Base-by-base conservation (phyloP, 202 grass and related monocot species). In the Dendrocalamus latiflorus region DNA sequence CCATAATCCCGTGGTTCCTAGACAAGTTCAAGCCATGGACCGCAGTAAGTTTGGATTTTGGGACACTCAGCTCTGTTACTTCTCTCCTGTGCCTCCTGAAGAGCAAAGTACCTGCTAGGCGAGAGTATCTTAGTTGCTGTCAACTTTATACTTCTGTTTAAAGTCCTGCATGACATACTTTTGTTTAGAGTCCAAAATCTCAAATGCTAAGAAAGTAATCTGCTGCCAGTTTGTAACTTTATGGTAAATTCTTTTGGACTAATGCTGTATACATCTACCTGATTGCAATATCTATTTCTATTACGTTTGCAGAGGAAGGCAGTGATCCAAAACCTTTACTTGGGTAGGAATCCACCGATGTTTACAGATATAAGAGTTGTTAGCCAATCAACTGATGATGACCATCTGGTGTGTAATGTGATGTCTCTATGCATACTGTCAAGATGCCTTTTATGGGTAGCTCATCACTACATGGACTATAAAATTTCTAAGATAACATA, bases 321-420 rank as follows among this genome's bases (percentile, higher is more conserved):
- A 83, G 81, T 86, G 78, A 82, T 99, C 65, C 88, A 94, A 77
- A 89, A 85, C 70, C 93, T 99, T 79, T 94, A 96, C 83, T 86
- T 99, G 82, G 96, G 96, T 47, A 95, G 93, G 81, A 92, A 85
- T 59, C 88, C 96, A 12, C 96, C 96, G n/a, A n/a, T n/a, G n/a
- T n/a, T n/a, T n/a, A n/a, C n/a, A n/a, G n/a, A n/a, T n/a, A n/a
- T n/a, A n/a, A 96, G 96, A 62, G 91, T 94, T 76, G 73, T 98
- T 63, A 68, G 70, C 24, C 77, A 99, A 85, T 89, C 93, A 49
- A 84, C 81, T 73, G 86, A 89, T 81, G 96, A 99, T 91, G 96
- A 99, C 34, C 96, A 99, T 77, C 86, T 99, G 89, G 96, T 96
- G 76, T 86, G 87, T 89, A 54, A 86, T 78, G 20, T 33, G 48